Conservation (phyloP, 495 filamentous ascomycete genomes). For the Neurospora sp. region DNA sequence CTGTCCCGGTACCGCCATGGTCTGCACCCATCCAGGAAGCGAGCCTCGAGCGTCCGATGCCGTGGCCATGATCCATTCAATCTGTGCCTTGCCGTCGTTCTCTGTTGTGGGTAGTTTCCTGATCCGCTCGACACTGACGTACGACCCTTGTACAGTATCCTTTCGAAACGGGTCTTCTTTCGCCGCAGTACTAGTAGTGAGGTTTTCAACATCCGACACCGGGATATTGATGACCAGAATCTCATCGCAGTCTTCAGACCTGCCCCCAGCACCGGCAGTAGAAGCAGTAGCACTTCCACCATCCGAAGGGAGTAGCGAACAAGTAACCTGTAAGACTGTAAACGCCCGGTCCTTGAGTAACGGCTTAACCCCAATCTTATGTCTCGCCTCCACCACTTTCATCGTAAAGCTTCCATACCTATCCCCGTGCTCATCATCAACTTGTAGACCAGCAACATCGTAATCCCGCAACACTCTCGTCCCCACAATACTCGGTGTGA, state of each 20-base stretch:
- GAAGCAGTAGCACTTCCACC: neutral
- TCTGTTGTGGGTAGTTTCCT: slow-evolving; percentile 15
- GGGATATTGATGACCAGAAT: slow-evolving; percentile 50
- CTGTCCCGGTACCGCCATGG: slow-evolving; percentile 50
- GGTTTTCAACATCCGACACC: slow-evolving; percentile 24
- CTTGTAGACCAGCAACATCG: slow-evolving; percentile 13
- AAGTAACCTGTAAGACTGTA: slow-evolving; percentile 39
- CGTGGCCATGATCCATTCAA: slow-evolving; percentile 63
- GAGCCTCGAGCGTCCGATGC: slow-evolving; percentile 58
- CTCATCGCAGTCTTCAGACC: slow-evolving; percentile 16
- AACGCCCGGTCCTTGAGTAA: slow-evolving; percentile 47
- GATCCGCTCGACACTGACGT: slow-evolving; percentile 54
- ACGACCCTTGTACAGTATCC: slow-evolving; percentile 41
- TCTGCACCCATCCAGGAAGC: slow-evolving; percentile 59
- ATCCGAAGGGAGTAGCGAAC: neutral
- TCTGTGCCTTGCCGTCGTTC: slow-evolving; percentile 13
- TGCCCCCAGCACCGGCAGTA: neutral
- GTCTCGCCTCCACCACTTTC: slow-evolving; percentile 39
- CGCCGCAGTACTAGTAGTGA: slow-evolving; percentile 18
- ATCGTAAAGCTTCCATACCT: slow-evolving; percentile 43
- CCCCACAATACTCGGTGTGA: slow-evolving; percentile 58
- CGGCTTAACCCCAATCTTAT: slow-evolving; percentile 34
- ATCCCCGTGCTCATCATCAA: slow-evolving; percentile 19
- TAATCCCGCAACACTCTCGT: slow-evolving; percentile 46
- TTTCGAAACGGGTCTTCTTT: slow-evolving; percentile 1